These are phyloP conservation scores for Clavaria fumosa DNA, from an alignment of 768 basidiomycete species.

Conservation along the genomic window DNA sequence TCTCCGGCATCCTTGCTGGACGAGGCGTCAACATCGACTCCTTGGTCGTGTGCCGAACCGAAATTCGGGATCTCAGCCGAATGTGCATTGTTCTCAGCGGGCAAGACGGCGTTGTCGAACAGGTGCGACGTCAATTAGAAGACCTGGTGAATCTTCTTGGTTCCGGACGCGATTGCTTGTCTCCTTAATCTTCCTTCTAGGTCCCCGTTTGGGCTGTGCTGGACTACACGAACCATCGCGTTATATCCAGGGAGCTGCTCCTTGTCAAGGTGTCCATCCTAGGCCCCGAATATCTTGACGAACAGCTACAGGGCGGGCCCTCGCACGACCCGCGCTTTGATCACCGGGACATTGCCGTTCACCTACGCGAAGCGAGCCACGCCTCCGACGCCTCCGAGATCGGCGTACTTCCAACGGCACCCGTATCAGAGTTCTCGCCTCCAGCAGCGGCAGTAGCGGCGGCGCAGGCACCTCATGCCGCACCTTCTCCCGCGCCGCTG, in stretches of 20 bases:
- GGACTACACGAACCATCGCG: conserved; percentile 88
- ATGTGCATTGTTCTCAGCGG: conserved; percentile 97
- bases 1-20: conserved; percentile 93
- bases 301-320: conserved; percentile 75
- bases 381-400: conserved; percentile 68
- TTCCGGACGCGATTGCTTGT: not conserved
- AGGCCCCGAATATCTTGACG: conserved; percentile 91
- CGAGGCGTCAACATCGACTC: conserved; percentile 99
- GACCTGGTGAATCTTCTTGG: conserved; percentile 57
- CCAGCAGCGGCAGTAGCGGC: conserved; percentile 21
- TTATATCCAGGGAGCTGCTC: conserved; percentile 85
- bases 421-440: not conserved
- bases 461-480: conserved; percentile 21
- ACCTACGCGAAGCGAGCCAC: conserved; percentile 54
- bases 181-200: conserved; percentile 23
- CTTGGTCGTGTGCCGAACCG: conserved; percentile 93
- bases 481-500: conserved; percentile 24
- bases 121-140: conserved; percentile 89
- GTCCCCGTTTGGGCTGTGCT: conserved; percentile 99
- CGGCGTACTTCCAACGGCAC: not conserved
- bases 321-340: conserved; percentile 55
- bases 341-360: conserved; percentile 27
- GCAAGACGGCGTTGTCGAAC: conserved; percentile 96
- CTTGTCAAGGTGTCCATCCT: conserved; percentile 95
- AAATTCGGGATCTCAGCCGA: conserved; percentile 89